phyloP scores from a whole-genome alignment of 495 filamentous ascomycete species.

The Platismatia glauca region DNA sequence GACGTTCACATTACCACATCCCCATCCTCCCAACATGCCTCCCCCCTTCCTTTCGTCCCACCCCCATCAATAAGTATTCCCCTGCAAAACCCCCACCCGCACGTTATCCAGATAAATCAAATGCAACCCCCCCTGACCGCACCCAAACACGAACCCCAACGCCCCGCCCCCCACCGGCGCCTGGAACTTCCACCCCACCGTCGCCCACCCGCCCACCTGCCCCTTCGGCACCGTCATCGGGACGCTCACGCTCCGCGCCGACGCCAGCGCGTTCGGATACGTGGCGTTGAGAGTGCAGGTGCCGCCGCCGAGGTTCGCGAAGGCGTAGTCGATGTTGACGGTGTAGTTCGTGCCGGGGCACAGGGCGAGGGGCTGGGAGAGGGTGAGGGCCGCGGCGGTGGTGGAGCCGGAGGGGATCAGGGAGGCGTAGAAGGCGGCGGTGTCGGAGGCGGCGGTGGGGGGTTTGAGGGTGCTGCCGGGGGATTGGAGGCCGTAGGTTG shows the following conservation, averaged over 20 bases:
- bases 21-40: neutral
- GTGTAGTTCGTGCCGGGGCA: constrained; percentile 1
- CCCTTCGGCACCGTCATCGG: neutral
- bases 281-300: neutral
- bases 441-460: neutral
- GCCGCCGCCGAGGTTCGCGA: neutral
- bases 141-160: neutral
- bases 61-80: neutral
- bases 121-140: neutral
- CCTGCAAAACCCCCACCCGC: neutral
- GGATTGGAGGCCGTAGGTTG: constrained; percentile 1
- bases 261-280: neutral
- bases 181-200: neutral
- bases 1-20: too few relatives aligned
- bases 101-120: neutral
- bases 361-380: neutral
- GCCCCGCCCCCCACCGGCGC: neutral
- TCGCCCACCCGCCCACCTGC: neutral
- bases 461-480: neutral
- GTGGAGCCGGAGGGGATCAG: neutral
- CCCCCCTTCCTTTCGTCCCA: too few relatives aligned
- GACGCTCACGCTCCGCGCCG: neutral
- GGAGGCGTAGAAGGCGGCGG: constrained; percentile 1
- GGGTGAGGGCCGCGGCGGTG: neutral
- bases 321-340: constrained; percentile 2